phyloP scores from a whole-genome alignment of 371 early-diverging fungal genomes.

The Catenaria anguillulae region DNA sequence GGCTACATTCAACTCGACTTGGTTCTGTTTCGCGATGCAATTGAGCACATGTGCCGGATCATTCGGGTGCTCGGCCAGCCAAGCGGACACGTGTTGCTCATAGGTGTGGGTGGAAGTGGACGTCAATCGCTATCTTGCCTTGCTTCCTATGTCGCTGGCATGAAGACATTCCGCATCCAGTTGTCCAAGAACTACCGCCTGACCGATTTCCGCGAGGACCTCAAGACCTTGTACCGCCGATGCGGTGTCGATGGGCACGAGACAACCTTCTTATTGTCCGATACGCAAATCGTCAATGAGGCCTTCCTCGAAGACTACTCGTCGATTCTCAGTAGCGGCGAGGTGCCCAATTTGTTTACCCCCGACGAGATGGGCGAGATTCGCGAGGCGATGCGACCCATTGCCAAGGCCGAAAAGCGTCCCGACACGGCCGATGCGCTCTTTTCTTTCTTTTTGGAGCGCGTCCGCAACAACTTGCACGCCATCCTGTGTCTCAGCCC shows the following conservation, averaged over 20 bases:
- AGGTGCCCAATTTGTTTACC: constrained; percentile 33
- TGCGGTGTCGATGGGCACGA: constrained; percentile 30
- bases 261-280: constrained; percentile 32
- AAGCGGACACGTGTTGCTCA: constrained; percentile 32
- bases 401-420: constrained; percentile 15
- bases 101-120: constrained; percentile 41
- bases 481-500: constrained; percentile 38
- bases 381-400: constrained; percentile 16
- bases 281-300: constrained; percentile 24
- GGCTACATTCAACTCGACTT: constrained; percentile 34
- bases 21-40: constrained; percentile 36
- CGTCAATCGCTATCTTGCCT: constrained; percentile 28
- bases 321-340: constrained; percentile 34
- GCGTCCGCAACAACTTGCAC: constrained; percentile 32
- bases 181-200: constrained; percentile 36
- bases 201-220: constrained; percentile 34
- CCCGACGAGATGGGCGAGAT: constrained; percentile 34
- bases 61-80: constrained; percentile 31
- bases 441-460: constrained; percentile 28
- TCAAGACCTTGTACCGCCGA: constrained; percentile 28
- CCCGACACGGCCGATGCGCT: constrained; percentile 22
- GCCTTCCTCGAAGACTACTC: constrained; percentile 33
- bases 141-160: constrained; percentile 30
- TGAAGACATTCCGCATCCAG: constrained; percentile 31
- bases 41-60: constrained; percentile 37